These are phyloP conservation scores for Phytomonas francai DNA, from an alignment of 208 protist species.

Conservation along the genomic window DNA sequence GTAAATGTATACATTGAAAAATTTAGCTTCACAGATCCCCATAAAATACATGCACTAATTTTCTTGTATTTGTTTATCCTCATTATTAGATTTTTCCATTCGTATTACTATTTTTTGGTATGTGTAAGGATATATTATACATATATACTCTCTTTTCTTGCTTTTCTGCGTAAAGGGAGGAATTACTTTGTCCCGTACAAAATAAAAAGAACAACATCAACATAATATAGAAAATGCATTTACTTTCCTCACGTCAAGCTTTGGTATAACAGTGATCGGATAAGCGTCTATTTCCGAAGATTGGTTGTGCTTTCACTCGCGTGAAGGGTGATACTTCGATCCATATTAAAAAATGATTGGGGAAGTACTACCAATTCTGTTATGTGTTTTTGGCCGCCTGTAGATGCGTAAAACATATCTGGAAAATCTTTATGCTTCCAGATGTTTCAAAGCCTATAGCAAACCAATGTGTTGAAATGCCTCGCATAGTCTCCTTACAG, in stretches of 20 bases:
- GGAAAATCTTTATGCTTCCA: neutral
- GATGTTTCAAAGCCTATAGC: neutral
- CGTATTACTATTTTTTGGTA: neutral
- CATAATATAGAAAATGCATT: neutral
- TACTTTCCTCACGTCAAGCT: neutral
- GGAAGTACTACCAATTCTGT: neutral
- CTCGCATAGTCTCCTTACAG: neutral
- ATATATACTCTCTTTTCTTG: neutral
- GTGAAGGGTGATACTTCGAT: neutral
- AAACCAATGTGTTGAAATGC: neutral
- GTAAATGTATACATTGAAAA: neutral
- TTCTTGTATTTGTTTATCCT: neutral
- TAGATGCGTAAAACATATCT: neutral
- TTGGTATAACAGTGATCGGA: neutral
- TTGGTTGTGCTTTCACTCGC: neutral
- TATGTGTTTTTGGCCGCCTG: neutral
- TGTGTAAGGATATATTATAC: neutral
- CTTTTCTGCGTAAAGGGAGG: neutral
- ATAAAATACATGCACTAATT: neutral
- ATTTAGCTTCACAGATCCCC: neutral
- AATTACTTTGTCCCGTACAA: constrained; percentile 2
- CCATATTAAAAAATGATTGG: neutral
- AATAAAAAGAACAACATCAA: neutral
- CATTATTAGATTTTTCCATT: neutral
- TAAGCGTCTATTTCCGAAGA: neutral